These are phyloP conservation scores for Ophiostoma australiae DNA, from an alignment of 2,329 filamentous ascomycete genomes.

Conservation along the genomic window DNA sequence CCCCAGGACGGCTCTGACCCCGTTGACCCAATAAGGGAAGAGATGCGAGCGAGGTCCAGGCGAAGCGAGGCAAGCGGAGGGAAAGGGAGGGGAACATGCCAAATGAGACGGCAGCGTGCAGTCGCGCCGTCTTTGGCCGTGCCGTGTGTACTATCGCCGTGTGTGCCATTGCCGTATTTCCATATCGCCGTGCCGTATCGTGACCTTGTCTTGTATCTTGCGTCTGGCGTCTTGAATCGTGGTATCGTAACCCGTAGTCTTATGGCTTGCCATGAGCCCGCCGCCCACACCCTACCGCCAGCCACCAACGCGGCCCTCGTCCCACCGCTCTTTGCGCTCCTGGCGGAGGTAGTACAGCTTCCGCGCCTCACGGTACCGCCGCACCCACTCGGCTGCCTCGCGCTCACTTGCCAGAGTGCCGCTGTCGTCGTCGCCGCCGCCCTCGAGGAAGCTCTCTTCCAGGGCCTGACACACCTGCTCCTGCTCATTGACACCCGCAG, in stretches of 20 bases:
- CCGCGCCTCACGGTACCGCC: constrained; percentile 72
- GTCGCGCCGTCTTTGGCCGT: constrained; percentile 2
- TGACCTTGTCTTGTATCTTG: neutral
- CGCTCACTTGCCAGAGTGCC: constrained; percentile 62
- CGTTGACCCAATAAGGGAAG: neutral
- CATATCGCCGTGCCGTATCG: neutral
- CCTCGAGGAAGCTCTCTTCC: constrained; percentile 82
- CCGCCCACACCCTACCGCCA: constrained; percentile 58
- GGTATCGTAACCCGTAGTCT: neutral
- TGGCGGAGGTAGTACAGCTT: constrained; percentile 72
- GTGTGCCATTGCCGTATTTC: neutral
- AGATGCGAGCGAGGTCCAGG: neutral
- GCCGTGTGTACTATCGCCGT: neutral
- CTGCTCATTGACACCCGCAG: constrained; percentile 74
- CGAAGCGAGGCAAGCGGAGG: neutral
- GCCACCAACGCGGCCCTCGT: constrained; percentile 88
- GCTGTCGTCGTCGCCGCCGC: constrained; percentile 38
- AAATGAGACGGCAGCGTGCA: neutral
- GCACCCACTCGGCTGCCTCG: constrained; percentile 80
- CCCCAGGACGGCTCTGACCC: neutral
- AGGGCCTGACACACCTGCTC: constrained; percentile 73
- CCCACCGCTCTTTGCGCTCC: constrained; percentile 90
- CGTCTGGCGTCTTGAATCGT: neutral
- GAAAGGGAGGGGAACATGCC: neutral
- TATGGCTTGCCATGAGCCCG: neutral